phyloP scores from a whole-genome alignment of 2,329 filamentous ascomycete genomes.

The Aspergillus viridinutans region DNA sequence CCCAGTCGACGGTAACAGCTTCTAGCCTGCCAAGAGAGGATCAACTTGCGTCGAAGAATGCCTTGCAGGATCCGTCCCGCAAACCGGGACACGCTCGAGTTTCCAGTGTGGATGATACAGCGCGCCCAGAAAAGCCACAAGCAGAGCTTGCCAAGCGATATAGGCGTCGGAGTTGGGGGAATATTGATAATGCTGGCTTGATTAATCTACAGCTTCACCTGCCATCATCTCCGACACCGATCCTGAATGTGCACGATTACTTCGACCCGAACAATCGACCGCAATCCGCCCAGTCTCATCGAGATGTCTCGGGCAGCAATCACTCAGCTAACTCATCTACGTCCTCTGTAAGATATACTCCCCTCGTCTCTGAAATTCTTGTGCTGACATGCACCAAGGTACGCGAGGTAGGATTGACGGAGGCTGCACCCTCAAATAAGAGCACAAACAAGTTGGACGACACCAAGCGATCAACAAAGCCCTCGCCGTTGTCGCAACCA shows the following conservation, averaged over 20 bases:
- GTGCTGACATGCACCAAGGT: slow-evolving; percentile 14
- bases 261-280: slow-evolving; percentile 29
- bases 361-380: background rate
- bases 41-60: slow-evolving; percentile 24
- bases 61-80: slow-evolving; percentile 31
- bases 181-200: slow-evolving; percentile 48
- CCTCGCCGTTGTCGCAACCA: slow-evolving; percentile 71
- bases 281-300: slow-evolving; percentile 41
- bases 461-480: slow-evolving; percentile 60
- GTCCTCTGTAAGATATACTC: slow-evolving; percentile 57
- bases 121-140: slow-evolving; percentile 49
- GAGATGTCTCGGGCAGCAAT: slow-evolving; percentile 63
- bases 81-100: slow-evolving; percentile 52
- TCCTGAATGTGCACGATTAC: slow-evolving; percentile 33
- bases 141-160: slow-evolving; percentile 71
- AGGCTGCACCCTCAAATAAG: slow-evolving; percentile 20
- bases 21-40: slow-evolving; percentile 6
- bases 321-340: slow-evolving; percentile 51
- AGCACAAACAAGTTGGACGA: slow-evolving; percentile 58
- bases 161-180: slow-evolving; percentile 77
- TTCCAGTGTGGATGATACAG: slow-evolving; percentile 67
- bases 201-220: slow-evolving; percentile 31
- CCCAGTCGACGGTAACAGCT: slow-evolving; percentile 7
- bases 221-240: slow-evolving; percentile 29
- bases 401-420: slow-evolving; percentile 19